phyloP scores from a whole-genome alignment of 2,329 filamentous ascomycete species.

The Lasiodiplodia gonubiensis region DNA sequence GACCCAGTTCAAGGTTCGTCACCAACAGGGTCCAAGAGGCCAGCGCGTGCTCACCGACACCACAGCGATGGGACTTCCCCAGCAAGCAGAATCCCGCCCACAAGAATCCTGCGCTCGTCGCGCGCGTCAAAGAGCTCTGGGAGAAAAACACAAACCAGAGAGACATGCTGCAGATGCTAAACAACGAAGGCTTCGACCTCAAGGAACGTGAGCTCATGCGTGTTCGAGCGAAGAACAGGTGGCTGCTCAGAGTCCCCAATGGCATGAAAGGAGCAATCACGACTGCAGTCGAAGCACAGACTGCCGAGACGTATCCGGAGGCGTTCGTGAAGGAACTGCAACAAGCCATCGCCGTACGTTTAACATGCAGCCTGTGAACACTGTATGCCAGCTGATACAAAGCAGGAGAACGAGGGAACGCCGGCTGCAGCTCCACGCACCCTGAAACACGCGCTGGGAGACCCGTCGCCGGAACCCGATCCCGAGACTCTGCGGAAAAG shows the following conservation, averaged over 20 bases:
- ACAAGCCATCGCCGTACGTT: slow-evolving; percentile 21
- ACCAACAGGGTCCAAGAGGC: neutral
- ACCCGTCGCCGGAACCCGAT: slow-evolving; percentile 44
- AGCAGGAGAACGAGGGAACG: slow-evolving; percentile 4
- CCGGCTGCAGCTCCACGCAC: neutral
- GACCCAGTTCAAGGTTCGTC: slow-evolving; percentile 64
- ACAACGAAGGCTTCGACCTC: slow-evolving; percentile 74
- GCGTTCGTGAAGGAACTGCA: slow-evolving; percentile 22
- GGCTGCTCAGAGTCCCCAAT: slow-evolving; percentile 67
- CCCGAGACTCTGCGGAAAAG: slow-evolving; percentile 59
- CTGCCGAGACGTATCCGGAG: slow-evolving; percentile 5
- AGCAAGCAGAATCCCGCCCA: slow-evolving; percentile 64
- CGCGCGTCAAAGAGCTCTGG: slow-evolving; percentile 66
- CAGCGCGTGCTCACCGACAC: slow-evolving; percentile 6
- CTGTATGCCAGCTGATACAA: neutral
- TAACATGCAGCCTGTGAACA: neutral
- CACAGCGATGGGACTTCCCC: slow-evolving; percentile 74
- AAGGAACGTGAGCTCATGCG: slow-evolving; percentile 73
- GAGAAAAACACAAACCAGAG: slow-evolving; percentile 71
- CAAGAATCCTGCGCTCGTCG: slow-evolving; percentile 70
- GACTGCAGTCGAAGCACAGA: neutral
- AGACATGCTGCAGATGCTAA: slow-evolving; percentile 68
- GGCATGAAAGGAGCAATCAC: slow-evolving; percentile 54
- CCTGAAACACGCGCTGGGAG: neutral
- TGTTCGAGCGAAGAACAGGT: slow-evolving; percentile 71